Conservation (phyloP, 148 eudicot species). For the Selenicereus undatus region DNA sequence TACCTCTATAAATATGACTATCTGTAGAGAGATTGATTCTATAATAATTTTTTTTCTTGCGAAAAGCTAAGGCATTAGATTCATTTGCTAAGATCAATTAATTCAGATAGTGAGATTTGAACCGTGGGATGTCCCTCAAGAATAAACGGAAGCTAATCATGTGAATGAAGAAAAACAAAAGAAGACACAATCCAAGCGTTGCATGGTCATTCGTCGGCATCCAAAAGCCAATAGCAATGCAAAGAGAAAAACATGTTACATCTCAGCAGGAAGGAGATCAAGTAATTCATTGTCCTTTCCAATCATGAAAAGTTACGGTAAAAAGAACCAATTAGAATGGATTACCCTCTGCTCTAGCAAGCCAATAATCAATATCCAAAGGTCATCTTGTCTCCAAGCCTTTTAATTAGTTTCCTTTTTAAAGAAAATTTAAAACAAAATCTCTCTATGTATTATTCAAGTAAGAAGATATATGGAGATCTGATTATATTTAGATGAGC, state of each 20-base stretch:
- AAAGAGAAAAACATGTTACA: neutral
- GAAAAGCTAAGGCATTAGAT: neutral
- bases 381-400: neutral
- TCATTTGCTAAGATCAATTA: neutral
- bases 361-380: neutral
- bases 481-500: too few relatives aligned
- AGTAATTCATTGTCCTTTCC: neutral
- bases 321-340: neutral
- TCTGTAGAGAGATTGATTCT: too few relatives aligned
- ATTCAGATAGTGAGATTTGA: neutral
- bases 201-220: neutral
- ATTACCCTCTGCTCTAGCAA: neutral
- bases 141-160: too few relatives aligned
- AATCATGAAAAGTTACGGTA: constrained; percentile 16
- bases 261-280: neutral
- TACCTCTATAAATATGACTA: too few relatives aligned
- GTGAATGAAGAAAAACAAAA: neutral
- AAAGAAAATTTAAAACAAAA: too few relatives aligned
- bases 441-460: too few relatives aligned
- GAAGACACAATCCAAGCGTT: neutral
- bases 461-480: too few relatives aligned
- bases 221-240: constrained; percentile 10
- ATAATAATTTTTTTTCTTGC: neutral
- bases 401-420: too few relatives aligned
- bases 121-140: too few relatives aligned